phyloP scores from a whole-genome alignment of 768 basidiomycete species.

The Pisolithus marmoratus region DNA sequence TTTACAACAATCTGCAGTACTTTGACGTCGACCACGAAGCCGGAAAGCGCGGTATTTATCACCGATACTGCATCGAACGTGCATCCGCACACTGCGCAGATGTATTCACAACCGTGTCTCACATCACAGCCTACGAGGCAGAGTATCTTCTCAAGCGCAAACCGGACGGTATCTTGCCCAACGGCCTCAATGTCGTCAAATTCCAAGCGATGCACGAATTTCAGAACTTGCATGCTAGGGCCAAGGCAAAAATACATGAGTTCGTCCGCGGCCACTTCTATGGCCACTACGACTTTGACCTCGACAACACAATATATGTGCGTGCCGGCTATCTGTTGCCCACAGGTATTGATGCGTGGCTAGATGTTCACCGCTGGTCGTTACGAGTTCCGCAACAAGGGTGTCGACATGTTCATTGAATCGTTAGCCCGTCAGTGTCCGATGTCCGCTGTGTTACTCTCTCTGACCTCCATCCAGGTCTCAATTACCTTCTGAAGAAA shows the following conservation, averaged over 20 bases:
- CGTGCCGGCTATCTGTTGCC: constrained; percentile 18
- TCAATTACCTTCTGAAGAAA: constrained; percentile 60
- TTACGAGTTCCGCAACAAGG: constrained; percentile 99
- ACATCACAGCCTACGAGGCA: constrained; percentile 96
- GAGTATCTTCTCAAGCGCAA: constrained; percentile 97
- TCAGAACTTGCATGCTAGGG: constrained; percentile 87
- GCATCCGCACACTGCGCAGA: constrained; percentile 93
- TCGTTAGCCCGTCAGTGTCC: constrained; percentile 70
- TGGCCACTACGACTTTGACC: constrained; percentile 93
- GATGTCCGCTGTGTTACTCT: not conserved
- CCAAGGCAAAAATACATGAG: constrained; percentile 98
- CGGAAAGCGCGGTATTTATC: constrained; percentile 98
- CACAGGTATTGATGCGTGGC: constrained; percentile 4
- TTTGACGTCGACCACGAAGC: constrained; percentile 99
- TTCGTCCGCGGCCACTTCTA: constrained; percentile 98
- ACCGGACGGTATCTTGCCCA: constrained; percentile 94
- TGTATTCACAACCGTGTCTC: constrained; percentile 96
- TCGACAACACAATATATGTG: constrained; percentile 86
- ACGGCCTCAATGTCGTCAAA: constrained; percentile 97
- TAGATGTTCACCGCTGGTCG: constrained; percentile 99
- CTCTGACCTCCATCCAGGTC: constrained; percentile 23
- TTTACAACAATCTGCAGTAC: constrained; percentile 99
- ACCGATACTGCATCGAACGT: constrained; percentile 95
- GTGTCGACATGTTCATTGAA: constrained; percentile 99
- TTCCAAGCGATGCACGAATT: constrained; percentile 99